Conservation (phyloP, 1,284 basidiomycete species). For the Cerioporus squamosus region DNA sequence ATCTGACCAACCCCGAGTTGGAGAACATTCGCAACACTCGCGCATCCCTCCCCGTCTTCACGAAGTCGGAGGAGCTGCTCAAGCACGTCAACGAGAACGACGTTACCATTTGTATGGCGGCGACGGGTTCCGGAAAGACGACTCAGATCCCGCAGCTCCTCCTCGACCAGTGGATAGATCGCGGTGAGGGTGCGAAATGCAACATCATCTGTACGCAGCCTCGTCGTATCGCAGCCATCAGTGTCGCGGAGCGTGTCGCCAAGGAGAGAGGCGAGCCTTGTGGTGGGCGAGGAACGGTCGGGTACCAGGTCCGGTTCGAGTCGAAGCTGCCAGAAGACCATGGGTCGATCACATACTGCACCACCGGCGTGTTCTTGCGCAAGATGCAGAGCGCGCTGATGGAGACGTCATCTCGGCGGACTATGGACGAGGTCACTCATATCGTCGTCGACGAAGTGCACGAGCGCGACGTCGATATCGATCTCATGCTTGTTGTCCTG, state of each 20-base stretch:
- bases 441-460: slow-evolving; percentile 97
- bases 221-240: slow-evolving; percentile 90
- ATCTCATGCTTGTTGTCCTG: slow-evolving; percentile 89
- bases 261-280: slow-evolving; percentile 84
- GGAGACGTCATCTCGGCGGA: slow-evolving; percentile 42
- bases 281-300: slow-evolving; percentile 70
- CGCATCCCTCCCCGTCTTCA: slow-evolving; percentile 74
- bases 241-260: slow-evolving; percentile 91
- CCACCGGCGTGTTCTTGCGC: slow-evolving; percentile 91
- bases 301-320: slow-evolving; percentile 96
- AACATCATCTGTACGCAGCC: slow-evolving; percentile 97
- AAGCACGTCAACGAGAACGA: slow-evolving; percentile 79
- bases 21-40: slow-evolving; percentile 75
- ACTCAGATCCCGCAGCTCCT: slow-evolving; percentile 95
- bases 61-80: slow-evolving; percentile 68
- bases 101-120: slow-evolving; percentile 93
- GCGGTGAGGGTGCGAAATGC: slow-evolving; percentile 82
- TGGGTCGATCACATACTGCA: slow-evolving; percentile 93
- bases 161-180: slow-evolving; percentile 84
- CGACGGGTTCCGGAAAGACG: slow-evolving; percentile 96
- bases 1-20: slow-evolving; percentile 66
- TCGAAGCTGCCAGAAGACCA: slow-evolving; percentile 79
- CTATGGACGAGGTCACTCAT: slow-evolving; percentile 87
- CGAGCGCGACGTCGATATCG: slow-evolving; percentile 95
- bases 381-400: slow-evolving; percentile 82